phyloP scores from a whole-genome alignment of 352 stramenopile genomes.

The Globisporangium viniferum region DNA sequence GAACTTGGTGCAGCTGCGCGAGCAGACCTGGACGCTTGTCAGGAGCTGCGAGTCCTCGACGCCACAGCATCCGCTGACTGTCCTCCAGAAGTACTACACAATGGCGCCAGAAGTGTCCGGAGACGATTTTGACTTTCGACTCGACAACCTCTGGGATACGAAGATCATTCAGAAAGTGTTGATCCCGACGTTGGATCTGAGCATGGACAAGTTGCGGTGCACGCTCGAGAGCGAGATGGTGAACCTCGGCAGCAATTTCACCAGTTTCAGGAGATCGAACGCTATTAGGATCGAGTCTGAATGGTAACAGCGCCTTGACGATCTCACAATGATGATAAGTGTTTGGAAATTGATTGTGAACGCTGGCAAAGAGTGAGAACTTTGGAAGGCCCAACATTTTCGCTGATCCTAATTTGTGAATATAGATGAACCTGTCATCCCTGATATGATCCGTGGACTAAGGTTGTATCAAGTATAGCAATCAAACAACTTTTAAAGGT shows the following conservation, averaged over 20 bases:
- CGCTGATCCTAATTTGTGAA: no score
- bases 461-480: no score
- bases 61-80: not conserved
- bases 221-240: not conserved
- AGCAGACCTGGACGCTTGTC: not conserved
- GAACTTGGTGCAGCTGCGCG: not conserved
- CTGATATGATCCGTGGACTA: no score
- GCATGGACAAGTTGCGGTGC: not conserved
- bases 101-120: not conserved
- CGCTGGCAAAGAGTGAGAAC: no score
- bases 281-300: not conserved
- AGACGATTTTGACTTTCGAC: not conserved
- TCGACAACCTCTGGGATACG: not conserved
- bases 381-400: no score
- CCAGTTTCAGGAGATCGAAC: not conserved
- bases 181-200: conserved; percentile 1
- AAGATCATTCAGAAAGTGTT: not conserved
- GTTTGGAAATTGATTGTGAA: no score
- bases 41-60: not conserved
- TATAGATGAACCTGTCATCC: no score
- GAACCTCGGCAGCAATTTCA: conserved; percentile 1
- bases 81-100: not conserved
- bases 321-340: no score
- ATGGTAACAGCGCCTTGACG: no score
- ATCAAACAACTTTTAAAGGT: no score